A percentile compares a stretch with the other conserved stretches of the same genome.
phyloP scores from a whole-genome alignment of 2,329 filamentous ascomycete species.

The Cadophora luteo-olivacea region DNA sequence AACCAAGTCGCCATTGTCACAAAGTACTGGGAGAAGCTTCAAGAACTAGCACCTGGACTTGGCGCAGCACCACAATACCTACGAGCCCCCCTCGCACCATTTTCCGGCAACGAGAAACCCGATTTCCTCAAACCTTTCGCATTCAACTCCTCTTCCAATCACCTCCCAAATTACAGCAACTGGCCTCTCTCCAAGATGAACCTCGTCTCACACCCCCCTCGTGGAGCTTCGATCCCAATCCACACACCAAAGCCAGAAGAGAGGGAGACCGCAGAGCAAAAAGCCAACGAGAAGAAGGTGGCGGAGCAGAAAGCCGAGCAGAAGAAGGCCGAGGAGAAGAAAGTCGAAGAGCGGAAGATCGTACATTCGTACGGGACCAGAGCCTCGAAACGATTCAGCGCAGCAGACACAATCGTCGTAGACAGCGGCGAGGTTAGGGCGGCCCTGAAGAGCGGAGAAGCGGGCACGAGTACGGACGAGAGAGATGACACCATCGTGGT shows the following conservation, averaged over 20 bases:
- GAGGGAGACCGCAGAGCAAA: not conserved
- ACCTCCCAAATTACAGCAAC: conserved; percentile 31
- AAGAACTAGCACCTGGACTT: conserved; percentile 25
- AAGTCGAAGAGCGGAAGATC: conserved; percentile 1
- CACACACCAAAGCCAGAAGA: conserved; percentile 19
- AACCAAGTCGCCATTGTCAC: conserved; percentile 16
- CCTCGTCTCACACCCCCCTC: conserved; percentile 32
- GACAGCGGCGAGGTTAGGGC: conserved; percentile 1
- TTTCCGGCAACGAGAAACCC: conserved; percentile 17
- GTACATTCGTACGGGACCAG: conserved; percentile 25
- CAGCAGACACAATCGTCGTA: conserved; percentile 26
- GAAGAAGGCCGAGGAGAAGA: conserved; percentile 7
- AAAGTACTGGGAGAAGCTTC: conserved; percentile 26
- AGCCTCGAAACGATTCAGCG: conserved; percentile 24
- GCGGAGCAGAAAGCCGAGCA: not conserved
- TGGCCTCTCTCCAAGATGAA: conserved; percentile 29
- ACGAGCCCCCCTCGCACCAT: conserved; percentile 15
- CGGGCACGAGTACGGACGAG: not conserved
- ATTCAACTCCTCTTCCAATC: conserved; percentile 28
- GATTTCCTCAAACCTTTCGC: conserved; percentile 22
- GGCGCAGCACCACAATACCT: conserved; percentile 3
- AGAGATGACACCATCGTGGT: conserved; percentile 25
- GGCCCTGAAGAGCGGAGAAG: not conserved
- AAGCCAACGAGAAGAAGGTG: not conserved
- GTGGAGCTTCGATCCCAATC: conserved; percentile 24